Evolutionary conservation across 345 rosid species (phyloP).

Genomic region (Hevea brasiliensis): DNA sequence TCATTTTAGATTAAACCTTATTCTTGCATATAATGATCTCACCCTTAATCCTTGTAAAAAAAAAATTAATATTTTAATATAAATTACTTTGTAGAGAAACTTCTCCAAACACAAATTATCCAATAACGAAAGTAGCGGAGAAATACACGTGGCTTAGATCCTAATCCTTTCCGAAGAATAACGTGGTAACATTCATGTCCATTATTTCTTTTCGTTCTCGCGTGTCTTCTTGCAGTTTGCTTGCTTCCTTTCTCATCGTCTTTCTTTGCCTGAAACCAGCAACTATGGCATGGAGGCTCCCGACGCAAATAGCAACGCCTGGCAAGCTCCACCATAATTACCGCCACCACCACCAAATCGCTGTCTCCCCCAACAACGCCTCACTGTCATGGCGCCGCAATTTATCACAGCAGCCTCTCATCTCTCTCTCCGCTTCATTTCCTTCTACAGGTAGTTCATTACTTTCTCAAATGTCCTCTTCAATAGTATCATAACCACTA

Average conservation of each 20-base stretch:
- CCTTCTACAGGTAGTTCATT: conserved; percentile 16
- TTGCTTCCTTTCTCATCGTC: neutral
- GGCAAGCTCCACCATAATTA: conserved; percentile 31
- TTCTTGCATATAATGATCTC: too few species aligned
- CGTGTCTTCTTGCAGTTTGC: neutral
- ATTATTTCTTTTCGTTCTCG: neutral
- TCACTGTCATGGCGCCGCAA: conserved; percentile 47
- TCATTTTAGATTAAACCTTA: too few species aligned
- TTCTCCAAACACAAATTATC: too few species aligned
- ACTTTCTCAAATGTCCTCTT: too few species aligned
- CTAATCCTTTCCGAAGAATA: conserved; percentile 35
- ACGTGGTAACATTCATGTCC: conserved; percentile 12
- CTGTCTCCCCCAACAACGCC: neutral
- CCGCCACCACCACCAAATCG: conserved; percentile 9
- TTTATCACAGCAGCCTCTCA: conserved; percentile 35
- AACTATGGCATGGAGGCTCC: conserved; percentile 55
- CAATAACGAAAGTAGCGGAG: neutral
- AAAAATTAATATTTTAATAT: too few species aligned
- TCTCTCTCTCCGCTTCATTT: conserved; percentile 20
- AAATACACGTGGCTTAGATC: conserved; percentile 27
- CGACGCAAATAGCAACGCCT: conserved; percentile 51
- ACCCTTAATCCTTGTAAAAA: too few species aligned
- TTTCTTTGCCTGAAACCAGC: neutral
- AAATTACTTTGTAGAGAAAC: too few species aligned
- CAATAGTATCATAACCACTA: too few species aligned